Percentiles rank a stretch among this genome's conserved stretches.
Conservation (phyloP, 1,284 basidiomycete genomes). For the Rhodotorula sp. region DNA sequence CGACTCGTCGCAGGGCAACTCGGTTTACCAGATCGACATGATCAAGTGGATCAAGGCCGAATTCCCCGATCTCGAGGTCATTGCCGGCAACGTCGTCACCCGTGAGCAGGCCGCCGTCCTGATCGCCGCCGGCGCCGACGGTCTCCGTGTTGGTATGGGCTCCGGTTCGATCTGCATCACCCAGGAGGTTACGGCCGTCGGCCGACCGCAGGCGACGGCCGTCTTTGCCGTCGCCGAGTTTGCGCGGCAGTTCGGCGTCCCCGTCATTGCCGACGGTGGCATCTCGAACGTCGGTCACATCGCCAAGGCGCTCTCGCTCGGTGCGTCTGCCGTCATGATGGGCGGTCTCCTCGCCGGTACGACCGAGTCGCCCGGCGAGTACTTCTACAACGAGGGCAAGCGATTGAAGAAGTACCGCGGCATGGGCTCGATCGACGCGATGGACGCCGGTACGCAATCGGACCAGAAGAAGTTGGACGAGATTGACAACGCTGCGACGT, state of each 20-base stretch:
- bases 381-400: constrained; percentile 90
- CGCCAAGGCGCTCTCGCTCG: constrained; percentile 91
- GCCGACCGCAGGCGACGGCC: constrained; percentile 94
- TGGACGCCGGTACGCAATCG: constrained; percentile 68
- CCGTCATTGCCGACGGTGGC: constrained; percentile 97
- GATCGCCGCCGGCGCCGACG: constrained; percentile 93
- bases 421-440: constrained; percentile 95
- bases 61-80: constrained; percentile 81
- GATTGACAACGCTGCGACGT: constrained; percentile 88
- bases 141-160: constrained; percentile 93
- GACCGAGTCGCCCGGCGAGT: constrained; percentile 95
- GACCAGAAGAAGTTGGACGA: constrained; percentile 47
- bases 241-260: constrained; percentile 87
- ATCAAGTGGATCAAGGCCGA: constrained; percentile 88
- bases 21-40: constrained; percentile 91
- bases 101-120: constrained; percentile 94
- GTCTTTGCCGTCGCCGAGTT: constrained; percentile 95
- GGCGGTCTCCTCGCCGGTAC: constrained; percentile 94
- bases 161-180: constrained; percentile 99
- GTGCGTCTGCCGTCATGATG: constrained; percentile 98
- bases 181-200: constrained; percentile 99
- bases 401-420: constrained; percentile 98
- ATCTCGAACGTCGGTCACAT: constrained; percentile 96
- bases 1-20: constrained; percentile 97
- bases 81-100: constrained; percentile 97